These are phyloP conservation scores for Lolium multiflorum DNA, from an alignment of 176 grass and related monocot genomes.

Conservation along the genomic window DNA sequence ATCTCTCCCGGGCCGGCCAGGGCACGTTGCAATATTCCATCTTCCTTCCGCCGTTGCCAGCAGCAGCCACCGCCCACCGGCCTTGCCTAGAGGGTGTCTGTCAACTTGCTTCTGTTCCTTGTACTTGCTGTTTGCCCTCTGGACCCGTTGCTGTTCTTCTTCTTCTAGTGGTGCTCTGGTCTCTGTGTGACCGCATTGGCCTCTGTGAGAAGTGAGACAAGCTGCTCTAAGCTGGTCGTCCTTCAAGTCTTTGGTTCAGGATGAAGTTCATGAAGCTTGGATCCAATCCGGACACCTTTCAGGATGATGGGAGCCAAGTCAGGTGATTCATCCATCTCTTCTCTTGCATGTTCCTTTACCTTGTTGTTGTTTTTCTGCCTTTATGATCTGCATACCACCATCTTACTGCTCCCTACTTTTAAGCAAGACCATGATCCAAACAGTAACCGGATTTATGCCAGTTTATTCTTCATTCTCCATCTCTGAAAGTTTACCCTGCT, in stretches of 20 bases:
- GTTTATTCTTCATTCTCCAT: conserved; percentile 4
- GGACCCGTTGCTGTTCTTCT: conserved; percentile 30
- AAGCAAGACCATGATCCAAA: conserved; percentile 1
- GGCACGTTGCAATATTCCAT: conserved; percentile 66
- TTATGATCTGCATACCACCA: neutral
- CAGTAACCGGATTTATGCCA: neutral
- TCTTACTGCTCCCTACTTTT: neutral
- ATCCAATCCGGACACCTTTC: conserved; percentile 92
- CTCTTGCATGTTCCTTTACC: conserved; percentile 34
- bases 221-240: neutral
- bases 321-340: conserved; percentile 55
- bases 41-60: neutral
- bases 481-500: conserved; percentile 26
- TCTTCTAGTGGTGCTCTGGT: conserved; percentile 21
- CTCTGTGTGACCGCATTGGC: conserved; percentile 28
- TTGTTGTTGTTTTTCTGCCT: conserved; percentile 22
- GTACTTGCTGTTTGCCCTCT: conserved; percentile 35
- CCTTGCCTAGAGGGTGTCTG: conserved; percentile 19
- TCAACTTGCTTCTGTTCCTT: conserved; percentile 43
- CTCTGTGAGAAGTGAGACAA: neutral
- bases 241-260: conserved; percentile 35
- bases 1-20: conserved; percentile 35
- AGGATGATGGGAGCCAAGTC: conserved; percentile 76
- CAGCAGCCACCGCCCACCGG: conserved; percentile 28
- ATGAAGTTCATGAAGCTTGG: conserved; percentile 99